Percentiles rank a stretch among this genome's conserved stretches.
These are phyloP conservation scores for Ehretia macrophylla DNA, from an alignment of 257 asterid species.

Conservation along the genomic window DNA sequence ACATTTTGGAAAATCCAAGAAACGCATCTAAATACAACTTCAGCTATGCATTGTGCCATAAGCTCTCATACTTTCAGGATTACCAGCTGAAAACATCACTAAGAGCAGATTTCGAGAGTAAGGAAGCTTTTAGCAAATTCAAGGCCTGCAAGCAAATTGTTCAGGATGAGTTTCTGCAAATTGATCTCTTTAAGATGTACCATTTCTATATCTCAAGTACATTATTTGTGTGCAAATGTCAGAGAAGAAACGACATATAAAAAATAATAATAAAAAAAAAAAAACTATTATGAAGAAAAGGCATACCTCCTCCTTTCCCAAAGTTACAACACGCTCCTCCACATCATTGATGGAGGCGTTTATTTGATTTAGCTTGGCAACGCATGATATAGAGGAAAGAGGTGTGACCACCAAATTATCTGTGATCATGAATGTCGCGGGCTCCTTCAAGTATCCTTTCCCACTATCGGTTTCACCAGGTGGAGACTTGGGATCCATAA, in stretches of 20 bases:
- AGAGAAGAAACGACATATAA: neutral
- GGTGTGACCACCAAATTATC: constrained; percentile 11
- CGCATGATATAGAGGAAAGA: constrained; percentile 1
- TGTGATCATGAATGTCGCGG: constrained; percentile 8
- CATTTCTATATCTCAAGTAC: no score
- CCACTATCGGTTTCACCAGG: constrained; percentile 4
- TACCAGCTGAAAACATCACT: constrained; percentile 10
- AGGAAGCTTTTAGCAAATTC: constrained; percentile 12
- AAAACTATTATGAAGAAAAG: neutral
- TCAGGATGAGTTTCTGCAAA: neutral
- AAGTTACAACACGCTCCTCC: constrained; percentile 6
- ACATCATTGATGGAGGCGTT: neutral
- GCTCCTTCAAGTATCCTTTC: constrained; percentile 14
- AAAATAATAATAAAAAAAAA: no score
- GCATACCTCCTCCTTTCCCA: constrained; percentile 8
- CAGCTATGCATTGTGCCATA: no score
- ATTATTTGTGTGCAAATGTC: neutral
- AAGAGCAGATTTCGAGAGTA: constrained; percentile 6
- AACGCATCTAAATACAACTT: no score
- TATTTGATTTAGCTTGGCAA: constrained; percentile 5
- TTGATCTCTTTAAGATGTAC: neutral
- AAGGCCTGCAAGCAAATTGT: constrained; percentile 11
- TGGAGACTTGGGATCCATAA: constrained; percentile 13
- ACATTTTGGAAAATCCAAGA: no score
- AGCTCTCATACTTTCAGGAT: no score